These are phyloP conservation scores for Babesia sp. DNA, from an alignment of 169 alveolate genomes.

Conservation along the genomic window DNA sequence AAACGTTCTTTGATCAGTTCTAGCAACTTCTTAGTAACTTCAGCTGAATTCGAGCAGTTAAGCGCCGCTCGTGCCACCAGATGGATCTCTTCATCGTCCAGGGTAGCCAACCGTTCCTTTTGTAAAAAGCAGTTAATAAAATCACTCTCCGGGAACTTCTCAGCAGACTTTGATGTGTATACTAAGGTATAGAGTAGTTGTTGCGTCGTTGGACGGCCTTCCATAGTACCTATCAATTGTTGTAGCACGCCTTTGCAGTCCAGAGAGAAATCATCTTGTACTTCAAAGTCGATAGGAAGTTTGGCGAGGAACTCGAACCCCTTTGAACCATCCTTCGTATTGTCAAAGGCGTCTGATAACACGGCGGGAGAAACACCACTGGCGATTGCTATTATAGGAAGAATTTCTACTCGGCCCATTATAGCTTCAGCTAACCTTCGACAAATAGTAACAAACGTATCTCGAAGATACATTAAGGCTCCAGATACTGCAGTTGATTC, in stretches of 20 bases:
- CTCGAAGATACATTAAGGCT: background rate
- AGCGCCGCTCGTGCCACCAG: background rate
- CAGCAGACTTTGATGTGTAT: background rate
- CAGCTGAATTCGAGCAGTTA: background rate
- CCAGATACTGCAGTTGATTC: background rate
- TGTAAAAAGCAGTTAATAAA: background rate
- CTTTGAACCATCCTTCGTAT: background rate
- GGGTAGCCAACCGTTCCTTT: background rate
- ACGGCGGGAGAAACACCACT: conserved; percentile 8
- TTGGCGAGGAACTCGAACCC: background rate
- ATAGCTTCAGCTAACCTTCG: background rate
- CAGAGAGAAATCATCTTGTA: background rate
- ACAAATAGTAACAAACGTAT: background rate
- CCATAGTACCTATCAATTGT: background rate
- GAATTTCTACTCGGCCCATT: background rate
- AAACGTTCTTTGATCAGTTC: background rate
- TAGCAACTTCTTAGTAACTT: background rate
- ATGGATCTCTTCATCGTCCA: conserved; percentile 8
- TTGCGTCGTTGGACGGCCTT: background rate
- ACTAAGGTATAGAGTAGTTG: conserved; percentile 4
- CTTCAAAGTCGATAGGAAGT: background rate
- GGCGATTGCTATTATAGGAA: conserved; percentile 15
- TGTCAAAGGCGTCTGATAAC: background rate
- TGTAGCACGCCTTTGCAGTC: background rate
- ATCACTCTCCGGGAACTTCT: background rate